phyloP scores from a whole-genome alignment of 495 filamentous ascomycete genomes.

The Aspergillus affinis region DNA sequence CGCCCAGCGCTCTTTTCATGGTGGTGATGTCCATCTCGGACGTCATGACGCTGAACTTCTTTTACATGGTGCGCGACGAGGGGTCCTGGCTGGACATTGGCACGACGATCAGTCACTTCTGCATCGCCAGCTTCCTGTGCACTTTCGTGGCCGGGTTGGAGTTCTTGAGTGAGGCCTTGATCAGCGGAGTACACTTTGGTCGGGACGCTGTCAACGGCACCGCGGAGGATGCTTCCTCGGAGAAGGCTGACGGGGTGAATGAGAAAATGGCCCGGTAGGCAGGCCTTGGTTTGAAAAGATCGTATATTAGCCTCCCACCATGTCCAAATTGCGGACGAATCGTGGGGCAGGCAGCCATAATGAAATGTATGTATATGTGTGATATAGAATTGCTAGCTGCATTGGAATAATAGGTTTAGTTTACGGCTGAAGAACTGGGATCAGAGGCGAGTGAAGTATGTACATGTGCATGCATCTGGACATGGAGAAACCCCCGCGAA shows the following conservation, averaged over 20 bases:
- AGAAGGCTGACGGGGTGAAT: background rate
- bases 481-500: no score
- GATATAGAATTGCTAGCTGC: constrained; percentile 17
- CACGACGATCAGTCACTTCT: constrained; percentile 90
- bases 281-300: background rate
- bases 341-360: background rate
- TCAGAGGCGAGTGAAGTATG: background rate
- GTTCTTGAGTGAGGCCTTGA: constrained; percentile 78
- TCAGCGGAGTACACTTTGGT: constrained; percentile 76
- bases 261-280: background rate
- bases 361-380: constrained; percentile 20
- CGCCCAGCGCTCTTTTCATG: constrained; percentile 87
- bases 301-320: background rate
- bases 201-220: constrained; percentile 1
- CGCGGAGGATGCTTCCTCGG: background rate
- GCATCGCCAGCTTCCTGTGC: constrained; percentile 83
- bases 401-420: background rate
- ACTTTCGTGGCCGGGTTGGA: constrained; percentile 91
- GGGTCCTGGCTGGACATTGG: constrained; percentile 98
- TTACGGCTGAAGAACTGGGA: no score
- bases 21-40: constrained; percentile 90
- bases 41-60: constrained; percentile 93
- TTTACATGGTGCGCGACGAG: constrained; percentile 94
- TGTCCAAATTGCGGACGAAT: background rate
- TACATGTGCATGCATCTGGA: background rate